These are phyloP conservation scores for Dryadomyces quercus-mongolicae DNA, from an alignment of 2,329 filamentous ascomycete species.

Conservation along the genomic window DNA sequence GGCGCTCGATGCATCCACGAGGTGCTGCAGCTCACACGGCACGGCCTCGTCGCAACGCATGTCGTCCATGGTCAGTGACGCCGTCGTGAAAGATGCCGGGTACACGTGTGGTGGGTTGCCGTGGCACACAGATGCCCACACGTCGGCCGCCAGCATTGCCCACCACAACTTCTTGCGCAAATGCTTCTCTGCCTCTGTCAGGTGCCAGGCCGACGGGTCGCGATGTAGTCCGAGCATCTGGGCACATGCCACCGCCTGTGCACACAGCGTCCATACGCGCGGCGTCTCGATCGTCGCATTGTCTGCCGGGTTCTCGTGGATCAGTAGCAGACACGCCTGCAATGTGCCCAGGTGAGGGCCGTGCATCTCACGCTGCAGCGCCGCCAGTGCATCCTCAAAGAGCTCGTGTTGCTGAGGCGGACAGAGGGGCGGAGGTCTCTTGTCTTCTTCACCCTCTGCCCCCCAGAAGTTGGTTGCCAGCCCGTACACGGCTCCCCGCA, in stretches of 20 bases:
- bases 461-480: slow-evolving; percentile 30
- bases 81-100: slow-evolving; percentile 26
- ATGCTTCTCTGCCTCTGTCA: slow-evolving; percentile 28
- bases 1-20: slow-evolving; percentile 9
- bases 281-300: slow-evolving; percentile 35
- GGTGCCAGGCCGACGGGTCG: slow-evolving; percentile 28
- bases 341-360: slow-evolving; percentile 32
- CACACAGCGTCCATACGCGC: slow-evolving; percentile 29
- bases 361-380: slow-evolving; percentile 31
- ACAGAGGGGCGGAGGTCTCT: no score
- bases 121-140: slow-evolving; percentile 32
- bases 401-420: slow-evolving; percentile 27
- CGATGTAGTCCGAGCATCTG: slow-evolving; percentile 34
- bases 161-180: slow-evolving; percentile 33
- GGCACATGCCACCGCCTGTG: slow-evolving; percentile 29
- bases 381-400: slow-evolving; percentile 28
- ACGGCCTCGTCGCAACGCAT: slow-evolving; percentile 30
- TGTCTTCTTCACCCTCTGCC: slow-evolving; percentile 7
- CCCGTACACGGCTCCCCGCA: slow-evolving; percentile 32
- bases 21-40: slow-evolving; percentile 18
- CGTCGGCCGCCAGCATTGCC: slow-evolving; percentile 28
- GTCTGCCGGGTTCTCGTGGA: slow-evolving; percentile 31
- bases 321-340: slow-evolving; percentile 32
- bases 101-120: slow-evolving; percentile 34
- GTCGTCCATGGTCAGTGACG: slow-evolving; percentile 26